Percentiles rank a stretch among this genome's conserved stretches.
Conservation (phyloP, 768 basidiomycete species). For the Psilocybe sp. region DNA sequence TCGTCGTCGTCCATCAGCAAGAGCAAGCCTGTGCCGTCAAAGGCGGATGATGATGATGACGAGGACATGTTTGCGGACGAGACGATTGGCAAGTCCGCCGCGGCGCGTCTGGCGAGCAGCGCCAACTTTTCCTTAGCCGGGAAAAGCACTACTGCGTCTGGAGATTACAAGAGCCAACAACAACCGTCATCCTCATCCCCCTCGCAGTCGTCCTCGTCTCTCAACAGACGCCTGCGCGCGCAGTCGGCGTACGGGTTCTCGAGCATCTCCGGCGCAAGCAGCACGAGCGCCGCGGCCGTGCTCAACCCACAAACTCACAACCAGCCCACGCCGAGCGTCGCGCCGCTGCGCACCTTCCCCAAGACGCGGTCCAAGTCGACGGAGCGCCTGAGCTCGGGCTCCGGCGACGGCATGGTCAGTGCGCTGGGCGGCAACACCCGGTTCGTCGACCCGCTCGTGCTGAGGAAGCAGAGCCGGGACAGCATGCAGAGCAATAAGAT, state of each 20-base stretch:
- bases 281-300: conserved; percentile 15
- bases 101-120: neutral
- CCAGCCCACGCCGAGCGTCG: conserved; percentile 19
- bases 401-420: conserved; percentile 25
- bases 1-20: neutral
- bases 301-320: conserved; percentile 2
- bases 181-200: conserved; percentile 12
- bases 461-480: conserved; percentile 57
- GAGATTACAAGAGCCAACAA: conserved; percentile 21
- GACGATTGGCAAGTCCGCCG: conserved; percentile 7
- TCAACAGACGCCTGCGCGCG: conserved; percentile 33
- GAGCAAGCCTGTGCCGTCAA: too few species aligned
- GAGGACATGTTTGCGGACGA: conserved; percentile 31
- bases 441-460: conserved; percentile 77
- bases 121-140: conserved; percentile 40
- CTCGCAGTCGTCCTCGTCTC: conserved; percentile 11
- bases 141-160: conserved; percentile 18
- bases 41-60: conserved; percentile 28
- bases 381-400: conserved; percentile 29
- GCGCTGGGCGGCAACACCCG: conserved; percentile 33
- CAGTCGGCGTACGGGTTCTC: conserved; percentile 59
- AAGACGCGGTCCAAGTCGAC: conserved; percentile 37
- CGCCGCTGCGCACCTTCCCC: conserved; percentile 32
- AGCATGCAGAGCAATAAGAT: conserved; percentile 21
- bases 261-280: conserved; percentile 27